Conservation (phyloP, 192 early-diverging fungal species). For the Geosiphon pyriformis region DNA sequence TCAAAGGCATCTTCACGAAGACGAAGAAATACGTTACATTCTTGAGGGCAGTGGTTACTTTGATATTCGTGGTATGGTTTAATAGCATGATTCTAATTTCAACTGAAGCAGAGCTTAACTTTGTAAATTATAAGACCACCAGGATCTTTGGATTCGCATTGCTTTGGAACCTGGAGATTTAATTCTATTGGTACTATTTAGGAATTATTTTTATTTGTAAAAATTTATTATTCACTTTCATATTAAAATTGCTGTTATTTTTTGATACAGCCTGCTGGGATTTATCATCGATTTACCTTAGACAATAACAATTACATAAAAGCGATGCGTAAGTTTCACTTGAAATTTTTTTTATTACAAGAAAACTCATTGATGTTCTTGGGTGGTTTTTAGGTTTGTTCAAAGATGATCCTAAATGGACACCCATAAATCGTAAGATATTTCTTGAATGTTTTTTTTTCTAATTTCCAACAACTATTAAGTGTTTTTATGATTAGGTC, state of each 20-base stretch:
- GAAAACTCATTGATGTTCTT: not conserved
- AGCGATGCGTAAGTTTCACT: conserved; percentile 61
- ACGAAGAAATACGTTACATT: conserved; percentile 95
- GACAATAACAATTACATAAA: conserved; percentile 82
- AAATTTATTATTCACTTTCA: not conserved
- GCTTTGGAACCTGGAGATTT: conserved; percentile 64
- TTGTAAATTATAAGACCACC: conserved; percentile 25
- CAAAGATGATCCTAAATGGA: conserved; percentile 80
- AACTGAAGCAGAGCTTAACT: not conserved
- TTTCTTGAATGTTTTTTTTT: not conserved
- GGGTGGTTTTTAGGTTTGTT: conserved; percentile 38
- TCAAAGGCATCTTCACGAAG: conserved; percentile 82
- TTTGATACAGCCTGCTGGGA: conserved; percentile 71
- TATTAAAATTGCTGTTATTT: not conserved
- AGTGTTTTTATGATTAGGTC: not conserved
- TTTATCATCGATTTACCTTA: conserved; percentile 93
- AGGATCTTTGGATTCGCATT: conserved; percentile 87
- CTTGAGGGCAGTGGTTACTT: conserved; percentile 91
- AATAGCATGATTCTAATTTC: not conserved
- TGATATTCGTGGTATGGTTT: conserved; percentile 59
- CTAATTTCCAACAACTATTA: not conserved
- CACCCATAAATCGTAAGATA: conserved; percentile 63
- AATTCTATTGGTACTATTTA: conserved; percentile 69
- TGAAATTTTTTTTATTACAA: not conserved
- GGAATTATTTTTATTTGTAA: not conserved